These are phyloP conservation scores for Grosmannia huntii DNA, from an alignment of 2,329 filamentous ascomycete genomes.

Conservation along the genomic window DNA sequence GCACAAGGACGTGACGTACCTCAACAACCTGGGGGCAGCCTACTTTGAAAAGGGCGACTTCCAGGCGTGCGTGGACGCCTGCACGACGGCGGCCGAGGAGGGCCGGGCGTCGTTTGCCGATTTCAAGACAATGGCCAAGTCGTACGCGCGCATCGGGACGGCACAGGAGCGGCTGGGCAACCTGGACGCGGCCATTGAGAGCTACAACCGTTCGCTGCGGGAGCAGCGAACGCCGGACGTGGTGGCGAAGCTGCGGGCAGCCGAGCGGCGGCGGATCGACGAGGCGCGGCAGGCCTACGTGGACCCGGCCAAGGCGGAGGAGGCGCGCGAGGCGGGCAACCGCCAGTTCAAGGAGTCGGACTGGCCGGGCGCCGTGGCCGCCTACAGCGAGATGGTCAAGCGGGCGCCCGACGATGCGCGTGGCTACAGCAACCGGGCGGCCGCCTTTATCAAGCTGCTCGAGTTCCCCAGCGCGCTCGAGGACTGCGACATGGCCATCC, in stretches of 20 bases:
- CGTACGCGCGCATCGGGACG: constrained; percentile 90
- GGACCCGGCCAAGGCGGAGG: constrained; percentile 82
- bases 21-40: constrained; percentile 91
- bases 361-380: constrained; percentile 88
- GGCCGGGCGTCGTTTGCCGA: constrained; percentile 83
- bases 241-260: constrained; percentile 78
- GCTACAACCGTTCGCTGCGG: constrained; percentile 87
- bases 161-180: constrained; percentile 86
- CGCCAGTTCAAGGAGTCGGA: constrained; percentile 94
- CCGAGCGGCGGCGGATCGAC: constrained; percentile 76
- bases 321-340: constrained; percentile 89
- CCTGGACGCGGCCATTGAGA: constrained; percentile 64
- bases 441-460: constrained; percentile 92
- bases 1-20: constrained; percentile 92
- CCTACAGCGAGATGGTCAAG: constrained; percentile 95
- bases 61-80: constrained; percentile 72
- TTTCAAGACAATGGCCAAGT: constrained; percentile 97
- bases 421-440: constrained; percentile 94
- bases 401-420: constrained; percentile 84
- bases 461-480: constrained; percentile 87
- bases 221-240: constrained; percentile 95
- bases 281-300: constrained; percentile 69
- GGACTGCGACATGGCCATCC: constrained; percentile 85
- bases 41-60: constrained; percentile 96
- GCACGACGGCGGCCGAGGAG: constrained; percentile 78